phyloP scores from a whole-genome alignment of 805 yeast species.

The Clavispora carvajalis region DNA sequence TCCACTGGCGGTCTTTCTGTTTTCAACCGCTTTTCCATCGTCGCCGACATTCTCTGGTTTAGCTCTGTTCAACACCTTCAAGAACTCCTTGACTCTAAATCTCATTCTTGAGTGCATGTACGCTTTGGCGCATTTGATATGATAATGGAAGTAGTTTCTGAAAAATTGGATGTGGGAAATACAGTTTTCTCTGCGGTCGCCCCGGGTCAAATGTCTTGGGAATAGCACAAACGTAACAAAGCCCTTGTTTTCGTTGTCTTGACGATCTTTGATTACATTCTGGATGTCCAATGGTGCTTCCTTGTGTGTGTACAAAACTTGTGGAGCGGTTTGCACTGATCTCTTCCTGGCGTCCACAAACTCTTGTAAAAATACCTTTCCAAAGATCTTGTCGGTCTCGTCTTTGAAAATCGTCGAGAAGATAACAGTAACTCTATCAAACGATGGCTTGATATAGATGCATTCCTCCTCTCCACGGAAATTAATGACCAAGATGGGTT shows the following conservation, averaged over 20 bases:
- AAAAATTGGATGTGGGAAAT: constrained; percentile 88
- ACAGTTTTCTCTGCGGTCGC: constrained; percentile 73
- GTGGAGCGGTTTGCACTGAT: constrained; percentile 97
- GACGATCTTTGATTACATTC: constrained; percentile 36
- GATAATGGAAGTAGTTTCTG: constrained; percentile 97
- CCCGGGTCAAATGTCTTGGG: constrained; percentile 67
- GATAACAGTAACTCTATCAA: constrained; percentile 94
- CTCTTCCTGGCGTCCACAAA: constrained; percentile 94
- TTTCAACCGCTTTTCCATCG: constrained; percentile 43
- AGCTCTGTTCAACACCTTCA: constrained; percentile 94
- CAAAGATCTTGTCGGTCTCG: constrained; percentile 90
- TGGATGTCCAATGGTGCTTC: constrained; percentile 86
- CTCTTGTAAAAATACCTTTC: constrained; percentile 86
- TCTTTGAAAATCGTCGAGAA: constrained; percentile 93
- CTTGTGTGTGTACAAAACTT: constrained; percentile 81
- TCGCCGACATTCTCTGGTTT: constrained; percentile 86
- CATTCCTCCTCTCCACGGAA: constrained; percentile 87
- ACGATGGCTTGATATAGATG: constrained; percentile 84
- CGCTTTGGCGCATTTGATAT: constrained; percentile 96
- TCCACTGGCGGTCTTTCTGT: constrained; percentile 68
- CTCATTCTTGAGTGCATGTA: constrained; percentile 99
- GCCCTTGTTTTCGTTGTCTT: constrained; percentile 42
- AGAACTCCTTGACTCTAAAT: constrained; percentile 86
- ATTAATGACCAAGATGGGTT: constrained; percentile 62
- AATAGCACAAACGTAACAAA: constrained; percentile 68